Evolutionary conservation across 2,329 filamentous ascomycete genomes (phyloP), one percentile per base, ranked within the genome.

Genomic region (Monosporascus sp.): DNA sequence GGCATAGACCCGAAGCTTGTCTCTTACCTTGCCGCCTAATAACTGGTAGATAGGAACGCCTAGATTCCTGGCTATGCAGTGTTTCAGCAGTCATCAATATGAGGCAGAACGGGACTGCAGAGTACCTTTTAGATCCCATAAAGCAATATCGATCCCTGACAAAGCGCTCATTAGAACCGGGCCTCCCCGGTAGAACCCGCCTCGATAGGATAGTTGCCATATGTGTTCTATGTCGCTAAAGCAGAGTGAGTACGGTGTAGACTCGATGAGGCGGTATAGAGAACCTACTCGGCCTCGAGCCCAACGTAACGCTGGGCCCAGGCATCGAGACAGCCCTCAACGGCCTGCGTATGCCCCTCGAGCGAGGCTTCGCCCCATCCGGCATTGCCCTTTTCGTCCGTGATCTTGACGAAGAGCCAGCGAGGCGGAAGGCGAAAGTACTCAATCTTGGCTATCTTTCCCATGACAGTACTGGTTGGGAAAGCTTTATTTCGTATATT

Each of bases 101-200:
- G 18, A 24, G 24, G 4, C 2, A 15, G 0, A 45, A 25, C 17
- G 1, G 11, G 1, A 9, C 8, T 22, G n/a, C 37, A 35, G 25
- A 11, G 5, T 52, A 72, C 75, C 75, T 73, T 91, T 90, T 20
- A 91, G 72, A 69, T 91, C 88, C 88, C 88, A 92, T 0, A 91
- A 72, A 0, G 88, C 88, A 66, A 92, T 92, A 63, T 92, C 88
- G 49, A 92, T 82, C 2, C 89, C 89, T 0, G 87, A 82, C 17
- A 92, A 70, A 0, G 88, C 89, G 59, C 83, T 88, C 87, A 92
- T 91, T 58, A 92, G 85, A 9, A 92, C 88, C 0, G 88, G 86
- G 0, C 88, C 89, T 2, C 88, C 88, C 27, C 89, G 78, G 68
- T 92, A 92, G 68, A 92, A 93, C 0, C 82, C 82, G 43, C 80